Evolutionary conservation across 345 rosid genomes (phyloP), one percentile per base, ranked within the genome.

Genomic region (Nasturtium officinale): DNA sequence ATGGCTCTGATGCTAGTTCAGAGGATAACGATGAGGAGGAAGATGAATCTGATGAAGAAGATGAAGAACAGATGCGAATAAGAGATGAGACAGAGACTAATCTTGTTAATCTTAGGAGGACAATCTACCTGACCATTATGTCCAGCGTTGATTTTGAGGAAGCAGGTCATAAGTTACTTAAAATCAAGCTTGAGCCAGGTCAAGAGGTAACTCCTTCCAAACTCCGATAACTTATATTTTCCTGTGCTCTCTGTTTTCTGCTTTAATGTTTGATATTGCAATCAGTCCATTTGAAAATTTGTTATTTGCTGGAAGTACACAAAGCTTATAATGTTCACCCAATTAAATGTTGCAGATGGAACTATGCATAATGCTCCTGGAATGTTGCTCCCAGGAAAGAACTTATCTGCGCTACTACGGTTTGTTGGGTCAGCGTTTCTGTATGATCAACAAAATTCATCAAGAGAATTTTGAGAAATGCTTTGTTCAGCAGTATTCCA

Each of bases 111-210:
- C 93, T 95, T 30, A 86, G 99, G 59, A 91, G 99, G 81, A 95
- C 99, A 75, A 95, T 95, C 62, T 95, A 95, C 74, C 79, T 91
- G 29, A 91, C 98, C 25, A 95, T 95, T 25, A 95, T 95, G 99
- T 95, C 99, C 46, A 95, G 99, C 71, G 99, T 90, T 54, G 98
- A 91, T 75, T 95, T 91, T 74, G 98, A 95, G 85, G 98, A 91
- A 82, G 99, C 97, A 51, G 98, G 98, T 67, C 99, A 95, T 83
- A 95, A 95, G 74, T 77, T 95, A 21, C 76, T 95, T 76, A 95
- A 95, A 77, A 90, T 95, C 65, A 95, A 91, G 81, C 89, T 95
- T 40, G 98, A 95, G 83, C 90, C 97, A 9, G 99, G 99, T 61
- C 99, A 95, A 86, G 98, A 91, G 97, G 99, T 91, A 68, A 72